A percentile compares a stretch with the other conserved stretches of the same genome.
phyloP scores from a whole-genome alignment of 768 basidiomycete genomes.

The Pulveroboletus ravenelii region DNA sequence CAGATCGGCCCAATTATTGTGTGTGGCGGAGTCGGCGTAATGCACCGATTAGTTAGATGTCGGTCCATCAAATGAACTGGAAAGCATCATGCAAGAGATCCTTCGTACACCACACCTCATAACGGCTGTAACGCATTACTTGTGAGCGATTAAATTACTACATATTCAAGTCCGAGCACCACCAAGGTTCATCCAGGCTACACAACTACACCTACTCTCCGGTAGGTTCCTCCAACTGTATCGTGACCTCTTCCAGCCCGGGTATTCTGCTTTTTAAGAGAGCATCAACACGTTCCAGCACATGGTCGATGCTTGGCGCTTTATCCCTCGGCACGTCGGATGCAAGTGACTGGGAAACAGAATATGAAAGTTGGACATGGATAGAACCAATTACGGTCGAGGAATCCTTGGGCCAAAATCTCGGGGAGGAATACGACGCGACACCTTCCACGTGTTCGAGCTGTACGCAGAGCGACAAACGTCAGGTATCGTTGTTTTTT shows the following conservation, averaged over 20 bases:
- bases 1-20: no score
- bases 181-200: conserved; percentile 7
- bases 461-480: conserved; percentile 33
- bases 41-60: no score
- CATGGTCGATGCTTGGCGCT: conserved; percentile 44
- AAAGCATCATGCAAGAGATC: no score
- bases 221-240: conserved; percentile 65
- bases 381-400: conserved; percentile 84
- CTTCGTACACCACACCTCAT: no score
- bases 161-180: conserved; percentile 10
- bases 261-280: conserved; percentile 67
- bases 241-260: conserved; percentile 83
- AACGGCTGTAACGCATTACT: background rate
- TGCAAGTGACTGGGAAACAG: conserved; percentile 49
- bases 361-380: conserved; percentile 78
- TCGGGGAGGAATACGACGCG: conserved; percentile 69
- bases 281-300: conserved; percentile 71
- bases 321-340: conserved; percentile 37
- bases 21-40: no score
- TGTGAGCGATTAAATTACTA: conserved; percentile 10
- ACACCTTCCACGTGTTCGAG: conserved; percentile 74
- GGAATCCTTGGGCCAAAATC: conserved; percentile 97
- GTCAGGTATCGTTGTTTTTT: conserved; percentile 2
- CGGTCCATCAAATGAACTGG: no score
- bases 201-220: conserved; percentile 1